These are phyloP conservation scores for Tubosaeta sp. DNA, from an alignment of 768 basidiomycete genomes.

Conservation along the genomic window DNA sequence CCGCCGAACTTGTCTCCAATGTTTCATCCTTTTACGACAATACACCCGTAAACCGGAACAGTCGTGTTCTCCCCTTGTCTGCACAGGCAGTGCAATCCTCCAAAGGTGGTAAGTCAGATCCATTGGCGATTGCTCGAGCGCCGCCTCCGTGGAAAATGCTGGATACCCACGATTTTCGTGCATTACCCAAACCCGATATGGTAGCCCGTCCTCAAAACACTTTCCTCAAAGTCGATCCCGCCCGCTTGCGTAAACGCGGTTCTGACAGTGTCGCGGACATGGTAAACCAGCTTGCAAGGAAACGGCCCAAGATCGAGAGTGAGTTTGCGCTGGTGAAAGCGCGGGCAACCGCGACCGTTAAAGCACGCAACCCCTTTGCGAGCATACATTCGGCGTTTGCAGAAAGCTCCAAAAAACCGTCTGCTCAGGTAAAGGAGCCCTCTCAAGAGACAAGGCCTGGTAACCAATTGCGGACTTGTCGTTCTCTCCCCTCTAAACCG, in stretches of 20 bases:
- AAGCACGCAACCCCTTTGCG: slow-evolving; percentile 22
- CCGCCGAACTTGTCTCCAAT: neutral
- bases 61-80: slow-evolving; percentile 14
- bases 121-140: slow-evolving; percentile 24
- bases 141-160: slow-evolving; percentile 26
- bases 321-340: slow-evolving; percentile 17
- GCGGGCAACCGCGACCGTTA: neutral
- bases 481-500: slow-evolving; percentile 8
- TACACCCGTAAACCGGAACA: neutral
- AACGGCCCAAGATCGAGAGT: slow-evolving; percentile 20
- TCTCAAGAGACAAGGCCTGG: neutral
- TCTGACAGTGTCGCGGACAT: slow-evolving; percentile 18
- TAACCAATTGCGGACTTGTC: slow-evolving; percentile 1
- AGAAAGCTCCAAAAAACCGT: slow-evolving; percentile 1
- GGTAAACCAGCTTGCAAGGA: slow-evolving; percentile 18
- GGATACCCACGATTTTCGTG: neutral
- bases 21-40: slow-evolving; percentile 19
- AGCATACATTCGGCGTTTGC: slow-evolving; percentile 19
- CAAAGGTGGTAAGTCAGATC: slow-evolving; percentile 12
- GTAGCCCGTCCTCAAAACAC: neutral
- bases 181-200: neutral
- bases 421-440: neutral
- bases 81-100: slow-evolving; percentile 17
- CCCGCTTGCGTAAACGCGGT: slow-evolving; percentile 25
- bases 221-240: slow-evolving; percentile 16